A percentile compares a stretch with the other conserved stretches of the same genome.
phyloP scores from a whole-genome alignment of 1,284 basidiomycete species.

The Irpex sp. region DNA sequence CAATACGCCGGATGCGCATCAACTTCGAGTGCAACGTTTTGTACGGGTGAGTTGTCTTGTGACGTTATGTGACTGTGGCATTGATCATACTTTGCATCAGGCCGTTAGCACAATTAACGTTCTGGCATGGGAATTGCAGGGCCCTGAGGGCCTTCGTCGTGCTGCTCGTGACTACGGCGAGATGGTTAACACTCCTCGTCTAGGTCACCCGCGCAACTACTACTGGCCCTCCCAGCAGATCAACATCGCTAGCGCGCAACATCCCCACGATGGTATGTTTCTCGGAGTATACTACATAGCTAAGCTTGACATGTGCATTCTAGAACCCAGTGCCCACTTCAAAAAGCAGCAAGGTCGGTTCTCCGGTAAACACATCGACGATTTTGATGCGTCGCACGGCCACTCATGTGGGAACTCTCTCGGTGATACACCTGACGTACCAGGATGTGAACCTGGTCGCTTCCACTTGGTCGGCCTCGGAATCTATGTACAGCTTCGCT shows the following conservation, averaged over 20 bases:
- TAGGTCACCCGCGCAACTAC: not conserved
- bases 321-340: not conserved
- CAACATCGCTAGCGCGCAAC: not conserved
- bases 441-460: not conserved
- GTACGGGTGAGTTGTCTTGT: not conserved
- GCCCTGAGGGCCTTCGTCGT: not conserved
- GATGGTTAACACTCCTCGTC: not conserved
- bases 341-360: not conserved
- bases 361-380: not conserved
- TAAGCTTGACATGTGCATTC: not conserved
- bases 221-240: not conserved
- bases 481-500: not conserved
- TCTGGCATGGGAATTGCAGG: not conserved
- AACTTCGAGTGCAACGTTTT: not conserved
- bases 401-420: not conserved
- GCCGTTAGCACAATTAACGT: not conserved
- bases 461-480: not conserved
- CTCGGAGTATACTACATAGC: not conserved
- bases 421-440: not conserved
- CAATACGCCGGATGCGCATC: not conserved
- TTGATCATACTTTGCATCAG: not conserved
- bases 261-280: not conserved
- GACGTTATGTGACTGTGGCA: not conserved
- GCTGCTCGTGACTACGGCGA: not conserved
- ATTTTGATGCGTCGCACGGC: not conserved